Evolutionary conservation across 2,329 filamentous ascomycete genomes (phyloP), one percentile per base, ranked within the genome.

Genomic region (Cytospora mali): DNA sequence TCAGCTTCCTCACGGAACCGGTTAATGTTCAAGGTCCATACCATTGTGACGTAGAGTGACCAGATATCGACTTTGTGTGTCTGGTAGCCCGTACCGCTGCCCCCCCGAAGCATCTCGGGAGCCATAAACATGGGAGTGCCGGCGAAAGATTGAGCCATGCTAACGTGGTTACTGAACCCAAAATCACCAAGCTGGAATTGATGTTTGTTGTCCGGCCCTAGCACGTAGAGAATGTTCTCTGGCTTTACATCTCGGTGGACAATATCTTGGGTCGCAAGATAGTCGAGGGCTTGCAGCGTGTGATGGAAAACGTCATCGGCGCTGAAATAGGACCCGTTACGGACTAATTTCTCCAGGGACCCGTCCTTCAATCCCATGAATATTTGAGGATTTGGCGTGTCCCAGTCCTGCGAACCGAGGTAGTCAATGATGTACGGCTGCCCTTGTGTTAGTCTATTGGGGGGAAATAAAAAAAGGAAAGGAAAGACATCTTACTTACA

Each of bases 161-260:
- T 21, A 1, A 35, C 50, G 10, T 49, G 1, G n/a, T 53, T 60
- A 23, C 18, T 27, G 14, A 68, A n/a, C 29, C 67, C 66, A 39
- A 69, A 67, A 31, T 70, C 67, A 7, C 61, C 61, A 9, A 70
- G 61, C 51, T 68, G 62, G 51, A 68, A 70, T 11, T 21, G 9
- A 33, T 68, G 69, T 10, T 42, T 7, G 4, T 31, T n/a, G 21
- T n/a, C 18, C 1, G 18, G 5, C 31, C 13, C 13, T n/a, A n/a
- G n/a, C 5, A 35, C 35, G 33, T 60, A 60, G 1, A 60, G 57
- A 28, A 60, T 60, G 23, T 60, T 60, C 27, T 50, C 57, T 16
- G 57, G 57, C 25, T 60, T 60, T 11, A 60, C 46, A n/a, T 60
- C 57, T 23, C 57, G 57, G 33, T 60, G 57, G 21, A 60, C 25